A percentile compares a stretch with the other conserved stretches of the same genome.
Evolutionary conservation across 495 filamentous ascomycete genomes (phyloP).

Genomic region (Usnea hakonensis): DNA sequence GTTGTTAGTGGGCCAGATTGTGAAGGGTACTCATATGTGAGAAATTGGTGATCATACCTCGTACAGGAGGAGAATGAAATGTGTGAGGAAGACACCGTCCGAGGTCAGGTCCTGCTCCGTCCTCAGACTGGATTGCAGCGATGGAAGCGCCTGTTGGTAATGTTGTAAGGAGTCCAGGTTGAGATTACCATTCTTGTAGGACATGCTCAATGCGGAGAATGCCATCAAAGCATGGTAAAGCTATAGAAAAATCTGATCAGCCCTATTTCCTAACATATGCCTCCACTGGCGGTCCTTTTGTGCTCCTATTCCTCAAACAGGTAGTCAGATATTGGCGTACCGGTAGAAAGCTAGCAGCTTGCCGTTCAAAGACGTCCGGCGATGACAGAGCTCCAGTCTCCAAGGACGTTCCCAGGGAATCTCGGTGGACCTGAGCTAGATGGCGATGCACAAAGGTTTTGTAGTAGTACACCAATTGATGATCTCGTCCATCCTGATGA

Average conservation of each 20-base stretch:
- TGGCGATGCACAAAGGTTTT: constrained; percentile 21
- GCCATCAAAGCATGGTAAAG: constrained; percentile 57
- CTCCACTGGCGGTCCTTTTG: neutral
- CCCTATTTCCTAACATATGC: neutral
- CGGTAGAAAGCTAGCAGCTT: constrained; percentile 43
- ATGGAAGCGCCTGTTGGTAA: constrained; percentile 47
- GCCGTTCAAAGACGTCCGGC: constrained; percentile 41
- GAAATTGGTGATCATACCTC: constrained; percentile 35
- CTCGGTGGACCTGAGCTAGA: constrained; percentile 24
- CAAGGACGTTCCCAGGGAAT: constrained; percentile 18
- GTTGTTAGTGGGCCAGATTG: neutral
- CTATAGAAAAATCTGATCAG: constrained; percentile 29
- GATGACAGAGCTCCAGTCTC: constrained; percentile 18
- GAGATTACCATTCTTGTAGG: constrained; percentile 38
- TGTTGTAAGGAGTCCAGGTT: constrained; percentile 47
- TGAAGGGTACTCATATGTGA: neutral
- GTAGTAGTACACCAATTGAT: constrained; percentile 20
- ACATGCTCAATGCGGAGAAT: constrained; percentile 48
- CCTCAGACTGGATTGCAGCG: constrained; percentile 39
- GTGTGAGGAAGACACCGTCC: constrained; percentile 50
- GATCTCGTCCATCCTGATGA: constrained; percentile 18
- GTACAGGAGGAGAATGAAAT: constrained; percentile 54
- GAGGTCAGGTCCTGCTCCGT: constrained; percentile 45
- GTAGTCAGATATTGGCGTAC: constrained; percentile 30
- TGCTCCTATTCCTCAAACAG: neutral